phyloP scores from a whole-genome alignment of 169 alveolate genomes.

The Plasmodium malariae region DNA sequence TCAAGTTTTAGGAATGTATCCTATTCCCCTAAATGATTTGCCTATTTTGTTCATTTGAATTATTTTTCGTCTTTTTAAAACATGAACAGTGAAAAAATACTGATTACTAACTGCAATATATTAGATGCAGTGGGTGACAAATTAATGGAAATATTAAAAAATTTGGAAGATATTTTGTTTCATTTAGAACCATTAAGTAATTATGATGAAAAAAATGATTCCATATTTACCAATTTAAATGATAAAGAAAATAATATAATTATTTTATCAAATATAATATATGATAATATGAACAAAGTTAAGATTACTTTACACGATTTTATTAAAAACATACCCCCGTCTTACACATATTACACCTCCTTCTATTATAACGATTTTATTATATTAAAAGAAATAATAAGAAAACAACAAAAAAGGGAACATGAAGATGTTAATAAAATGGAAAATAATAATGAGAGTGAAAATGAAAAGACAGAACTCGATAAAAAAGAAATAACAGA shows the following conservation, averaged over 20 bases:
- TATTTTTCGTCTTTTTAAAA: neutral
- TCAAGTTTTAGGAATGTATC: too few species aligned
- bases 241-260: slow-evolving; percentile 54
- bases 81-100: slow-evolving; percentile 23
- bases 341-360: slow-evolving; percentile 50
- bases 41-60: too few species aligned
- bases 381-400: slow-evolving; percentile 36
- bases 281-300: slow-evolving; percentile 38
- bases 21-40: too few species aligned
- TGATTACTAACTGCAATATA: slow-evolving; percentile 16
- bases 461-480: neutral
- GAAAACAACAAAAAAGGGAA: slow-evolving; percentile 12
- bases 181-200: slow-evolving; percentile 48
- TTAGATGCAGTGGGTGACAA: slow-evolving; percentile 34
- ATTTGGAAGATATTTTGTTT: slow-evolving; percentile 24
- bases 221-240: slow-evolving; percentile 26
- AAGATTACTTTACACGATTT: slow-evolving; percentile 44
- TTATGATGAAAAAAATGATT: slow-evolving; percentile 48
- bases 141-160: slow-evolving; percentile 44
- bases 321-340: slow-evolving; percentile 73
- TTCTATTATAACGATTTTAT: slow-evolving; percentile 31
- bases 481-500: neutral
- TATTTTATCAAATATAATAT: slow-evolving; percentile 47
- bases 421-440: neutral
- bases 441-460: neutral